These are phyloP conservation scores for Dactylellina sp. DNA, from an alignment of 2,329 filamentous ascomycete species.

Conservation along the genomic window DNA sequence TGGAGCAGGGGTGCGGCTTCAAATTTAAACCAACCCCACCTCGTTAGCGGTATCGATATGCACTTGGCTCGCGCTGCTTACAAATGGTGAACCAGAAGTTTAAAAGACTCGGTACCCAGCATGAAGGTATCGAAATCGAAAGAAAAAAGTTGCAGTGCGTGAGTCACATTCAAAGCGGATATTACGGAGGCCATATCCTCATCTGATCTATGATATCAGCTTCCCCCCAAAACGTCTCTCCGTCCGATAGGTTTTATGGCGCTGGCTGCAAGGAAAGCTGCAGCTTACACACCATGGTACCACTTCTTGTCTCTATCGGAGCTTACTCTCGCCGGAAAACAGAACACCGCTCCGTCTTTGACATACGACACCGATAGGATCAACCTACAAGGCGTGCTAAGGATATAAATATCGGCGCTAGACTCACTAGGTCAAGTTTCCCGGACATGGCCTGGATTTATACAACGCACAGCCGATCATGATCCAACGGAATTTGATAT, in stretches of 20 bases:
- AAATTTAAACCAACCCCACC: constrained; percentile 17
- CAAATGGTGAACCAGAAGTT: too few species aligned
- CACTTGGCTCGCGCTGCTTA: constrained; percentile 32
- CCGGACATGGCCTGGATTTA: constrained; percentile 13
- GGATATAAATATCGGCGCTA: constrained; percentile 2
- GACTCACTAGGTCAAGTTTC: constrained; percentile 13
- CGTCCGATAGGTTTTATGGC: background rate
- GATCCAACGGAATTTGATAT: constrained; percentile 1
- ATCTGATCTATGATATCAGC: constrained; percentile 6
- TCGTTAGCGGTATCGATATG: constrained; percentile 23
- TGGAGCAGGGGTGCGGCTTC: constrained; percentile 24
- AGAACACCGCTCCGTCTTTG: too few species aligned
- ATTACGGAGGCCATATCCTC: constrained; percentile 10
- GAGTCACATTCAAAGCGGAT: constrained; percentile 12
- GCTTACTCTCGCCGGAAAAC: constrained; percentile 3
- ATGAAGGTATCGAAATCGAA: constrained; percentile 6
- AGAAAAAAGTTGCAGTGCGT: background rate
- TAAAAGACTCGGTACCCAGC: too few species aligned
- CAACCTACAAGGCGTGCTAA: too few species aligned
- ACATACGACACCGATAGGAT: too few species aligned
- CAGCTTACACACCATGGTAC: background rate
- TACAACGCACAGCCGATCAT: constrained; percentile 21
- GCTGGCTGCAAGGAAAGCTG: constrained; percentile 6
- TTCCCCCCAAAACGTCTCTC: too few species aligned
- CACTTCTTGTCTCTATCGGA: constrained; percentile 2